Percentiles rank a stretch among this genome's conserved stretches.
phyloP scores from a whole-genome alignment of 176 grass and related monocot genomes.

The Phragmites australis region DNA sequence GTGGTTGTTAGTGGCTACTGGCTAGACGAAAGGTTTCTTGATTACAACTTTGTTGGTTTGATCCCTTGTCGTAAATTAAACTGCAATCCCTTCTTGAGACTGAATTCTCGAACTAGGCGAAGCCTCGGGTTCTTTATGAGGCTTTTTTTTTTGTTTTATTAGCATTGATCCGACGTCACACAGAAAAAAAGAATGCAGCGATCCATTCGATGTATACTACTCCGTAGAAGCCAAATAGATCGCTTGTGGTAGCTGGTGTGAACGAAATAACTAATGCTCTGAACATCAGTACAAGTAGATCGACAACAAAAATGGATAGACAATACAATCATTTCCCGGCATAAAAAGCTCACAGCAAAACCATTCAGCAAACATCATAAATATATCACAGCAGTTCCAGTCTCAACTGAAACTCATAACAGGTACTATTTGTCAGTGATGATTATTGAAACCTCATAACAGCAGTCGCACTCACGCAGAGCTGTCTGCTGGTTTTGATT shows the following conservation, averaged over 20 bases:
- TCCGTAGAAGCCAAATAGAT: background rate
- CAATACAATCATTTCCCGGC: background rate
- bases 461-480: slow-evolving; percentile 39
- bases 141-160: background rate
- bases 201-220: no score
- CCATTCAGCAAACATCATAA: background rate
- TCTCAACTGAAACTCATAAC: slow-evolving; percentile 11
- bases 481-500: slow-evolving; percentile 47
- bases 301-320: background rate
- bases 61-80: no score
- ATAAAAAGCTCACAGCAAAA: background rate
- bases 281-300: background rate
- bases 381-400: background rate
- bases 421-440: slow-evolving; percentile 14
- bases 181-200: background rate
- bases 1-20: no score
- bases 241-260: background rate
- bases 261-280: background rate
- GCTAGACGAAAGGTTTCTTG: no score
- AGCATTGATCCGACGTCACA: background rate
- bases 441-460: slow-evolving; percentile 1
- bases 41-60: no score
- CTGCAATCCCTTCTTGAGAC: no score
- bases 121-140: no score
- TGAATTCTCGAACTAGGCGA: no score